Evolutionary conservation across 78 protist species (phyloP), one percentile per base, ranked within the genome.

Genomic region (Trichosphaerium sp.): DNA sequence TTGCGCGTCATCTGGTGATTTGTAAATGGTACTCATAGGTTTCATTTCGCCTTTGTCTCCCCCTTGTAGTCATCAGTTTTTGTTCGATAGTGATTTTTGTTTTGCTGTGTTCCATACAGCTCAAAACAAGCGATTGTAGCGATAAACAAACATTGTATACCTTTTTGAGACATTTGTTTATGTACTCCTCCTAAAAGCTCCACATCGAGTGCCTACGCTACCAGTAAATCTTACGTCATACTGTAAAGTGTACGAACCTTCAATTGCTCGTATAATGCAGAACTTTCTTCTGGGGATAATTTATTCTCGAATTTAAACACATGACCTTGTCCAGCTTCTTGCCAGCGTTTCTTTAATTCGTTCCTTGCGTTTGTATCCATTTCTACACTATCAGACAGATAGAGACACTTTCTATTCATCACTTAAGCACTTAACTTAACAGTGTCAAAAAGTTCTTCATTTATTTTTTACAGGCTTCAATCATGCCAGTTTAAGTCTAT

Each of bases 251-350:
- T 32, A 52, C 62, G 73, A 0, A 84, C 58, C 29, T 56, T 74
- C 62, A 77, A 26, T 40, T 74, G 74, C 10, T 60, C 54, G 25
- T 40, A 69, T 31, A 84, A 47, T 10, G 11, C 18, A 4, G 34
- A 18, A 44, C 65, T 65, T 23, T 73, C 80, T 15, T 78, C 80
- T 4, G 11, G 42, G 7, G 26, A 6, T 14, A 78, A 58, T 35
- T 28, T 3, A 26, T 68, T 75, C 39, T 6, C 72, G 79, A 82
- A 84, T 25, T 68, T 4, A 39, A 78, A 60, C 10, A 84, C 78
- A 34, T 84, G 90, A 21, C 72, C 78, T 59, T 84, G 90, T 0
- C 85, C 90, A 18, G 78, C 82, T 23, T 59, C 74, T 25, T 72
- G 78, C 69, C 71, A 78, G 51, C 66, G 42, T 5, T 73, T 18